Evolutionary conservation across 352 stramenopile species (phyloP), one percentile per base, ranked within the genome.

Genomic region (Pythium utonaiense): DNA sequence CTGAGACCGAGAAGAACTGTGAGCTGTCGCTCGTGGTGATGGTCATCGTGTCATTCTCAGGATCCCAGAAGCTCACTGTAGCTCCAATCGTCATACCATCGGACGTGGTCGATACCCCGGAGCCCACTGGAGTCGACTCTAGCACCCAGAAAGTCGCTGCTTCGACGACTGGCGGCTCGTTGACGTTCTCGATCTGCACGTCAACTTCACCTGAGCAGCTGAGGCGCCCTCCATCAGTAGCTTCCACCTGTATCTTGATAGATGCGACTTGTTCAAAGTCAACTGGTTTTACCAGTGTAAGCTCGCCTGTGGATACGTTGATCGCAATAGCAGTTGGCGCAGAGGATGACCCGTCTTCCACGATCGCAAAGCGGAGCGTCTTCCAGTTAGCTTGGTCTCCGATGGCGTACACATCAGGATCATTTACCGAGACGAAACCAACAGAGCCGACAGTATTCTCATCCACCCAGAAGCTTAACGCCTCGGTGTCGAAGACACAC

Each of bases 1-100:
- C 14, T 8, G 64, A 69, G 12, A 88, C 45, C 0, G 28, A 47
- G 41, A 85, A 83, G 7, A 31, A 62, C 13, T 4, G 3, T 0
- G 36, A n/a, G 55, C 45, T 3, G 64, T 72, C 8, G 58, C 65
- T 6, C 66, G 66, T 53, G 70, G 60, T 10, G 42, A 12, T 0
- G 24, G 59, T 64, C 0, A 82, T 53, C 0, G 77, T 77, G 48
- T 86, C 69, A 49, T 88, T 88, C 59, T 88, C 78, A 33, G 78
- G 75, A n/a, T 88, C 78, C 78, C 78, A 88, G 53, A 74, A 65
- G 13, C 9, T 49, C 19, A 83, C 58, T 22, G 25, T 38, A 12
- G 51, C 64, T 6, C 42, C 57, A 0, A 53, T 19, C 12, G 12
- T 41, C 9, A 60, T 12, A 7, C 57, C 64, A 33, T 68, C 25